Base-by-base conservation (phyloP, 1,284 basidiomycete genomes). In the Malassezia furfur region DNA sequence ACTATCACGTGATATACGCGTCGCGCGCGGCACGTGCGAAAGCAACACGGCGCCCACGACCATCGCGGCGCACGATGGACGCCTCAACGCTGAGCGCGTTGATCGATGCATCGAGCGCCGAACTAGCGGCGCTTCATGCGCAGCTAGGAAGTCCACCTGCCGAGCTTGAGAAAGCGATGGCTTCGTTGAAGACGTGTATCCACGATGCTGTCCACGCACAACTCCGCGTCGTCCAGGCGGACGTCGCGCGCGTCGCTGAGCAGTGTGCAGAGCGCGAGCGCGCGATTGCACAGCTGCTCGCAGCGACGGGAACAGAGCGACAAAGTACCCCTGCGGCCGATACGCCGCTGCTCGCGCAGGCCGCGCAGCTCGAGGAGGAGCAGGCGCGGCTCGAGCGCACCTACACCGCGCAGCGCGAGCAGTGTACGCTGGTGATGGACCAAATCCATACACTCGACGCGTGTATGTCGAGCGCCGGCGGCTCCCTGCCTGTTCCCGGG, bases 131-230 rank as follows among this genome's bases (percentile, higher is more conserved):
- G 36, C 59, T 69, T 10, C 67, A 73, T 40, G 52, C 62, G 22
- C 59, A 64, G 37, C 65, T 73, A 45, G 70, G 70, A 9, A 60
- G 66, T 50, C 63, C 68, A 15, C 57, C 64, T 31, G 63, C 66
- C 19, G 57, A 65, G 21, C 50, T 70, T 4, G 60, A 66, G 52
- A 53, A 53, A 12, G 63, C 69, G 1, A 61, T 69, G 46, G 63
- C 63, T 4, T 59, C 63, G 1, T 64, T 71, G 10, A 65, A 65
- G n/a, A 54, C 63, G 11, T 64, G 68, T 3, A 59, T 73, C 15
- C 63, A 66, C 48, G 58, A 62, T 22, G 69, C 70, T 0, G 65
- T 71, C 22, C 63, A 70, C 34, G 63, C 62, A n/a, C 64, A 73
- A 60, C 60, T 73, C 22, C 59, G 52, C 22, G 54, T 52, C 11